Evolutionary conservation across 768 basidiomycete genomes (phyloP).

Genomic region (Glaciozyma martinii): DNA sequence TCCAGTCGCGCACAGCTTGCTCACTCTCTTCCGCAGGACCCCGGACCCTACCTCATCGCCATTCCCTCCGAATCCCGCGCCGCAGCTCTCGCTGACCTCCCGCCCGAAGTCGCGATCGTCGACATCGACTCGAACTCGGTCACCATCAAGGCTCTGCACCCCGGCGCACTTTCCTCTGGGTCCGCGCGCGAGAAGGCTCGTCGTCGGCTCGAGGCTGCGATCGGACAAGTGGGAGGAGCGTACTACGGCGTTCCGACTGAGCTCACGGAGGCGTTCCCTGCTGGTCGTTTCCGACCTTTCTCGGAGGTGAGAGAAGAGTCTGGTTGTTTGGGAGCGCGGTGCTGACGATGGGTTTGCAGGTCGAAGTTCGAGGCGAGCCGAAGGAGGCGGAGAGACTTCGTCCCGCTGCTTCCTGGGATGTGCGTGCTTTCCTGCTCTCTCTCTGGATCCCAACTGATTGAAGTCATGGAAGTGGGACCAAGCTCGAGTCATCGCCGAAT

Average conservation of each 20-base stretch:
- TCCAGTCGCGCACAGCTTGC: fast-evolving
- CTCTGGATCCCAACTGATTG: background rate
- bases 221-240: constrained; percentile 1
- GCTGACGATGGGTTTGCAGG: background rate
- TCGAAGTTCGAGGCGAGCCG: constrained; percentile 14
- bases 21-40: constrained; percentile 45
- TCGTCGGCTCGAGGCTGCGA: constrained; percentile 18
- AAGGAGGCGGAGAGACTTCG: constrained; percentile 22
- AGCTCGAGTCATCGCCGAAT: background rate
- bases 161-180: constrained; percentile 18
- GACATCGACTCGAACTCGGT: constrained; percentile 58
- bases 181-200: constrained; percentile 17
- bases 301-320: constrained; percentile 15
- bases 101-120: constrained; percentile 74
- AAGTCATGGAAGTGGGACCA: constrained; percentile 20
- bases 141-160: background rate
- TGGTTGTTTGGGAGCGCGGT: no score
- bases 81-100: constrained; percentile 51
- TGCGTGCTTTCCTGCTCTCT: background rate
- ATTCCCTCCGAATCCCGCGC: constrained; percentile 76
- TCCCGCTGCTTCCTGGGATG: constrained; percentile 18
- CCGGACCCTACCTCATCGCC: constrained; percentile 93
- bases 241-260: background rate
- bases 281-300: constrained; percentile 29
- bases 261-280: constrained; percentile 28